Base-by-base conservation (phyloP, 1,139 yeast genomes). In the Yamadazyma blattariae region DNA sequence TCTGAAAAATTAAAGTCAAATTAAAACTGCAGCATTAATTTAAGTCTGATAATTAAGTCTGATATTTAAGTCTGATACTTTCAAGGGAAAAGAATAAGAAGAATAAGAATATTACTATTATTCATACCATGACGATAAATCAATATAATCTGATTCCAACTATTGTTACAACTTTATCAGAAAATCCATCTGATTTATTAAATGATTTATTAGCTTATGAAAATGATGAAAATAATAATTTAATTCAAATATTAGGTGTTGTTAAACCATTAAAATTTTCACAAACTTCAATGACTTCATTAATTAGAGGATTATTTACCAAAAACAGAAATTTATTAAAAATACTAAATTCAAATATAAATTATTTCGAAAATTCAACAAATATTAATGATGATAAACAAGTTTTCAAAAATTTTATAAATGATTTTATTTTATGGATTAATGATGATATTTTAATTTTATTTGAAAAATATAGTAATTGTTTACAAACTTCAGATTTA, bases 281-380 rank as follows among this genome's bases (percentile, higher is more conserved):
- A 17, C 51, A 48, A 25, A 47, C 59, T 17, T 55, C 66, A 3
- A 37, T 64, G 11, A 52, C 67, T 5, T 51, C 73, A 3, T 48
- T 67, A 20, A 56, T 64, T 11, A 52, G 76, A 36, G 76, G 75
- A 0, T 50, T 69, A 29, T 62, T 63, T 49, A 69, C 75, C 29
- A 64, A 62, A 41, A 68, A 67, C 48, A 51, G 58, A 33, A 57
- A 56, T 31, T 50, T 70, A 20, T 46, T 64, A 15, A 41, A 53
- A 11, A 29, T 58, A 4, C 46, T 67, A 18, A 46, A 53, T 33
- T 35, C 23, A 13, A 45, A 53, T 21, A 32, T 45, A 10, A 43
- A 40, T 4, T 55, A 51, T 13, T 36, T 54, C 21, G 47, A 42
- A 13, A 29, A 33, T 9, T 39, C 44, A 9, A 39, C 42, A n/a